Conservation (phyloP, 2,329 filamentous ascomycete species). For the Fulvia fulva region DNA sequence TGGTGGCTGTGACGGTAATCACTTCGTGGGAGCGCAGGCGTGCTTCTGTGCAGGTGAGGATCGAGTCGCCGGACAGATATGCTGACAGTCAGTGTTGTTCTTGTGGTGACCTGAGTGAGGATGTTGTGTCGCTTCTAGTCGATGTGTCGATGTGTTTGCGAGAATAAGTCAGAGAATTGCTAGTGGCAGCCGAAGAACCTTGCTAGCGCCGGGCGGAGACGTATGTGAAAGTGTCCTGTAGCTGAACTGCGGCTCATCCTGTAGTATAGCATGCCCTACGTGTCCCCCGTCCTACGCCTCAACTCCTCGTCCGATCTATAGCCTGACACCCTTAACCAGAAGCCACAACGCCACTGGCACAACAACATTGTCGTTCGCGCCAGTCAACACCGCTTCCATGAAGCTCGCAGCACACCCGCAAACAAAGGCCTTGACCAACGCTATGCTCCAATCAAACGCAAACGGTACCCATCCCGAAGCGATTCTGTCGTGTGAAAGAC, state of each 20-base stretch:
- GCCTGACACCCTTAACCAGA: slow-evolving; percentile 71
- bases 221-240: neutral
- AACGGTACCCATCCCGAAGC: slow-evolving; percentile 8
- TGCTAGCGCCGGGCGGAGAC: neutral
- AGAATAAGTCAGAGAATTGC: neutral
- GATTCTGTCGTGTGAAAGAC: slow-evolving; percentile 4
- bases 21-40: too few species aligned
- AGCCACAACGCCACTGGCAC: slow-evolving; percentile 92
- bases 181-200: neutral
- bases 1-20: neutral
- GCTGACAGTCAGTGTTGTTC: too few species aligned
- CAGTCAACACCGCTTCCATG: slow-evolving; percentile 91
- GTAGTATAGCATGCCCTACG: neutral
- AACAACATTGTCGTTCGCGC: slow-evolving; percentile 97
- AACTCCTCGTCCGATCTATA: neutral
- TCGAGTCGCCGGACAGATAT: too few species aligned
- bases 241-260: neutral
- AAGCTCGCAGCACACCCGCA: slow-evolving; percentile 80
- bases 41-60: too few species aligned
- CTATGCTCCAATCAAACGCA: slow-evolving; percentile 25
- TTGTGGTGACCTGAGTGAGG: too few species aligned
- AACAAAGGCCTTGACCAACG: slow-evolving; percentile 58
- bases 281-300: neutral
- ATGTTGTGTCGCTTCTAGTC: too few species aligned
- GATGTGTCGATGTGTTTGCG: too few species aligned